Evolutionary conservation across 371 early-diverging fungal species (phyloP).

Genomic region (Rhizopus delemar): DNA sequence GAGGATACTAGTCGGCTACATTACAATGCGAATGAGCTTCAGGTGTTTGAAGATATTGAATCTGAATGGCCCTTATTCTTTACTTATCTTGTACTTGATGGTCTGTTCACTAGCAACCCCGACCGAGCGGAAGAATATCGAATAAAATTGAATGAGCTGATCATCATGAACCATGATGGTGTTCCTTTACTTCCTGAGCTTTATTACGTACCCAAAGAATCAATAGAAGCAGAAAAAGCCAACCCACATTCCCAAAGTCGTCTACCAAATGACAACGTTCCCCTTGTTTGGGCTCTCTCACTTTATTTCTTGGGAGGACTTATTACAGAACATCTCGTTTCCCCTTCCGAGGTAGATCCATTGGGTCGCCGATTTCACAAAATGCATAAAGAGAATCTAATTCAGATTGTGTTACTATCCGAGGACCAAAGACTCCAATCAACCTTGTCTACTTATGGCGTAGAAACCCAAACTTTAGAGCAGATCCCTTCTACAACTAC

Average conservation of each 20-base stretch:
- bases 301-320: conserved; percentile 77
- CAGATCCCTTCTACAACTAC: conserved; percentile 69
- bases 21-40: conserved; percentile 81
- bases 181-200: conserved; percentile 75
- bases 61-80: conserved; percentile 93
- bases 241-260: conserved; percentile 75
- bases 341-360: conserved; percentile 83
- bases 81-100: conserved; percentile 86
- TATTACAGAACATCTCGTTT: conserved; percentile 72
- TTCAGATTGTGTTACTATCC: conserved; percentile 79
- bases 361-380: conserved; percentile 70
- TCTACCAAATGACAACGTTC: conserved; percentile 83
- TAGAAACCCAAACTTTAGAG: conserved; percentile 72
- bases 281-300: conserved; percentile 88
- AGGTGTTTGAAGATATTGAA: conserved; percentile 83
- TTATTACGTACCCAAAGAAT: conserved; percentile 74
- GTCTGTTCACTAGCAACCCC: conserved; percentile 68
- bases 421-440: conserved; percentile 72
- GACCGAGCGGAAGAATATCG: conserved; percentile 73
- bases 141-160: conserved; percentile 62
- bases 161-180: conserved; percentile 54
- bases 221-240: conserved; percentile 72
- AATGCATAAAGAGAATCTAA: conserved; percentile 55
- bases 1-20: conserved; percentile 79
- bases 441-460: conserved; percentile 68